Conservation (phyloP, 2,329 filamentous ascomycete species). For the Diaporthe ilicicola region DNA sequence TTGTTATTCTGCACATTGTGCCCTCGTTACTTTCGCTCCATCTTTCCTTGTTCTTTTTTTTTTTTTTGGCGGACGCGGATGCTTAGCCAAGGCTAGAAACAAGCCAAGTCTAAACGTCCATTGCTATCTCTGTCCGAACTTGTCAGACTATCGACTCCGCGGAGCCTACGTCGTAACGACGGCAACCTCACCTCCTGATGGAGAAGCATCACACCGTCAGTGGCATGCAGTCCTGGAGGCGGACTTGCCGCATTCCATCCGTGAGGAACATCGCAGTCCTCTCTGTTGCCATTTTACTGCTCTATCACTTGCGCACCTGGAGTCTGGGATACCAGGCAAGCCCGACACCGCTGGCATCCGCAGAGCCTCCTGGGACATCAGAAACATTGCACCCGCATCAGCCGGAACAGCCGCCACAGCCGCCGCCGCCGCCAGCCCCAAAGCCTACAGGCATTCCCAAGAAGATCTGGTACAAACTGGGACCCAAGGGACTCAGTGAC, state of each 20-base stretch:
- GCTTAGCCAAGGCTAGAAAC: neutral
- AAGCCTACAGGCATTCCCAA: conserved; percentile 8
- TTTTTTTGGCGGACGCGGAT: neutral
- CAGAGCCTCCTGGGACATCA: neutral
- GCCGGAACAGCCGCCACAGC: too few species aligned
- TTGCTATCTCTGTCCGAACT: neutral
- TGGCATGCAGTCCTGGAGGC: neutral
- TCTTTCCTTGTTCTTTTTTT: neutral
- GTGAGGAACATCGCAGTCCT: neutral
- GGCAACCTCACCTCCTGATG: neutral
- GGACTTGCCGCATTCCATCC: neutral
- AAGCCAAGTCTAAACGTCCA: neutral
- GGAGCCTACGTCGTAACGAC: neutral
- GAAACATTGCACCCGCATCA: too few species aligned
- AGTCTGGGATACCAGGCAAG: neutral
- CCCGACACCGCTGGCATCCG: neutral
- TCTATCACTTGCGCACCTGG: neutral
- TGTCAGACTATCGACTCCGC: neutral
- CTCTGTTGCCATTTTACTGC: neutral
- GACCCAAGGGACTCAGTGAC: conserved; percentile 45
- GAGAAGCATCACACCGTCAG: neutral
- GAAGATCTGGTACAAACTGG: conserved; percentile 50
- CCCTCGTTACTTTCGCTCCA: neutral
- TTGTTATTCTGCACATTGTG: neutral
- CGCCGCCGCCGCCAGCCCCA: neutral